Percentiles rank a stretch among this genome's conserved stretches.
Evolutionary conservation across 2,329 filamentous ascomycete species (phyloP).

Genomic region (Claviceps sp.): DNA sequence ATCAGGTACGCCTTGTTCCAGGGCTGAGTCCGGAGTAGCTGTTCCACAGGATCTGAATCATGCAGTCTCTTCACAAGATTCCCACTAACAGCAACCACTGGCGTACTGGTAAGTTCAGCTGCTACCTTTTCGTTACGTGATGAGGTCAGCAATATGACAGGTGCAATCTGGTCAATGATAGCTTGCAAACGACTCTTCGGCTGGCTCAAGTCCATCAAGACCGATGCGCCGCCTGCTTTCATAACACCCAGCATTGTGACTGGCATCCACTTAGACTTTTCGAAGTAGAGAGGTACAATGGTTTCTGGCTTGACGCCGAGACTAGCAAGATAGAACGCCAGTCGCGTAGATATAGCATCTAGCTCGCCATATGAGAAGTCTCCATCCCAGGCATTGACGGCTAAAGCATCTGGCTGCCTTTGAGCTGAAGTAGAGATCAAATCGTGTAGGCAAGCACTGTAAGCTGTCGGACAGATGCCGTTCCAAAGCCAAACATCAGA

Average conservation of each 20-base stretch:
- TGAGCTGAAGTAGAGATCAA: not conserved
- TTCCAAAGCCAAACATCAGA: slow-evolving; percentile 7
- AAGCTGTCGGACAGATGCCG: not conserved
- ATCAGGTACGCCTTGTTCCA: slow-evolving; percentile 8
- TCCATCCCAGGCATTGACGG: slow-evolving; percentile 21
- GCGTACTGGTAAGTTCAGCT: slow-evolving; percentile 1
- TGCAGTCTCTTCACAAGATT: not conserved
- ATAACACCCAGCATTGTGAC: slow-evolving; percentile 3
- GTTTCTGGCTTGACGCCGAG: slow-evolving; percentile 2
- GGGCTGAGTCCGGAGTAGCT: not conserved
- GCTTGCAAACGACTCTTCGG: slow-evolving; percentile 8
- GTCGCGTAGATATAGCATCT: slow-evolving; percentile 1
- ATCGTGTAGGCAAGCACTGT: slow-evolving; percentile 3
- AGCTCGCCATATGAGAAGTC: slow-evolving; percentile 24
- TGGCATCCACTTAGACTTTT: slow-evolving; percentile 6
- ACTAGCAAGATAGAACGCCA: slow-evolving; percentile 5
- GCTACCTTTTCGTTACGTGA: slow-evolving; percentile 3
- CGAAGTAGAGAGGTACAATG: slow-evolving; percentile 3
- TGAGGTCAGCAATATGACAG: slow-evolving; percentile 10
- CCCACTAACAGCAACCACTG: not conserved
- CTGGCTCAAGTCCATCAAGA: slow-evolving; percentile 8
- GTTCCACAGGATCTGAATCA: not conserved
- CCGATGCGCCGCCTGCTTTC: slow-evolving; percentile 4
- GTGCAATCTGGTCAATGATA: slow-evolving; percentile 9
- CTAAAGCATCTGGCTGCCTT: slow-evolving; percentile 3